Evolutionary conservation across 176 grass and related monocot species (phyloP).

Genomic region (Poa annua): DNA sequence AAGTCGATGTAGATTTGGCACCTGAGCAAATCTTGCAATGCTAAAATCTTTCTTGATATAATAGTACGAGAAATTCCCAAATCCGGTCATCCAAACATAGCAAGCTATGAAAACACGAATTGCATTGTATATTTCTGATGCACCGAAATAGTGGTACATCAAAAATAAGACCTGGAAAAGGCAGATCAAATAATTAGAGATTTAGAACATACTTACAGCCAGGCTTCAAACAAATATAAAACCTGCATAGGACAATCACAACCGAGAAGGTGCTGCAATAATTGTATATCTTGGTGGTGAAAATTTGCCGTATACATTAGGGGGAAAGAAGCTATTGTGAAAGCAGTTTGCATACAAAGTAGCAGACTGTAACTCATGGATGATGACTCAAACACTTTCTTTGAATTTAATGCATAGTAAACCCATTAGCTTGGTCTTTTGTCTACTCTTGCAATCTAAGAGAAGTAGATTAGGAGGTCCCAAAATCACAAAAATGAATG

Average conservation of each 20-base stretch:
- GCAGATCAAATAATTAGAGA: constrained; percentile 27
- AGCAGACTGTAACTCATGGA: background rate
- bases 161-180: constrained; percentile 75
- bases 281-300: constrained; percentile 11
- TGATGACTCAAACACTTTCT: background rate
- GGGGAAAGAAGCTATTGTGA: background rate
- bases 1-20: constrained; percentile 30
- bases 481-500: background rate
- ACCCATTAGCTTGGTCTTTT: constrained; percentile 13
- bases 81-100: constrained; percentile 94
- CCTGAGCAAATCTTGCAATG: constrained; percentile 77
- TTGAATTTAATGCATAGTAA: constrained; percentile 2
- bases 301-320: background rate
- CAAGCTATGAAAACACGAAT: constrained; percentile 82
- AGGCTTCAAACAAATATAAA: background rate
- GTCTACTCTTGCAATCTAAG: background rate
- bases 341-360: background rate
- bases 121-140: constrained; percentile 80
- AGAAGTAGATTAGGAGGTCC: background rate
- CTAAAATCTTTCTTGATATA: constrained; percentile 86
- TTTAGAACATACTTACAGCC: constrained; percentile 15
- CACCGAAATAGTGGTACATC: constrained; percentile 85
- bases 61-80: constrained; percentile 87
- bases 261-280: constrained; percentile 18
- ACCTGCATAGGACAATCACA: background rate